Evolutionary conservation across 495 filamentous ascomycete genomes (phyloP).

Genomic region (Pseudevernia furfuracea): DNA sequence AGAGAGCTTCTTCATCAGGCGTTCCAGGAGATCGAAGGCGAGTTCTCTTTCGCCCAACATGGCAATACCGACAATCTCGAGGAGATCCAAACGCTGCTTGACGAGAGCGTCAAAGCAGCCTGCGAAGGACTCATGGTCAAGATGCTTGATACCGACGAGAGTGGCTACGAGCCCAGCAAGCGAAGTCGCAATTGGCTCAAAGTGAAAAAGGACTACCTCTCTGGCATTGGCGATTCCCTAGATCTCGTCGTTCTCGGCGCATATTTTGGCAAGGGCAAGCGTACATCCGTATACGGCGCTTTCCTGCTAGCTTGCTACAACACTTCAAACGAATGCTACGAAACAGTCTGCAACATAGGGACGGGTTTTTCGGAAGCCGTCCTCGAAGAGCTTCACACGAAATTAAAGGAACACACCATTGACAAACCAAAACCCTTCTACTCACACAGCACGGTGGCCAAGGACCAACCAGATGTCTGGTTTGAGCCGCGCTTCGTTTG

Average conservation of each 20-base stretch:
- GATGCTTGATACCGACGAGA: constrained; percentile 89
- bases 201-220: constrained; percentile 96
- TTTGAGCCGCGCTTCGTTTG: constrained; percentile 91
- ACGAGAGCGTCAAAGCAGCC: constrained; percentile 86
- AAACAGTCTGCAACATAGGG: constrained; percentile 96
- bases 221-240: constrained; percentile 87
- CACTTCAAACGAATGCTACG: constrained; percentile 64
- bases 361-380: constrained; percentile 89
- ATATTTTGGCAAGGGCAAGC: constrained; percentile 90
- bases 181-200: constrained; percentile 97
- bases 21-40: constrained; percentile 72
- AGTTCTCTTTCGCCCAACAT: constrained; percentile 83
- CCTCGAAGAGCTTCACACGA: constrained; percentile 70
- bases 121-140: constrained; percentile 99
- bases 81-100: constrained; percentile 83
- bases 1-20: constrained; percentile 66
- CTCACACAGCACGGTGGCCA: constrained; percentile 68
- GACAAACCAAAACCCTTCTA: constrained; percentile 93
- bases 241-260: constrained; percentile 94
- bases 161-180: constrained; percentile 90
- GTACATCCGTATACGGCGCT: constrained; percentile 87
- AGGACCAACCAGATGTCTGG: constrained; percentile 97
- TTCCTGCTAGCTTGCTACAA: constrained; percentile 96
- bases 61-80: constrained; percentile 86
- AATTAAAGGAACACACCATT: constrained; percentile 65